A percentile compares a stretch with the other conserved stretches of the same genome.
Conservation (phyloP, 75 land plant species). For the Cupressus sempervirens region DNA sequence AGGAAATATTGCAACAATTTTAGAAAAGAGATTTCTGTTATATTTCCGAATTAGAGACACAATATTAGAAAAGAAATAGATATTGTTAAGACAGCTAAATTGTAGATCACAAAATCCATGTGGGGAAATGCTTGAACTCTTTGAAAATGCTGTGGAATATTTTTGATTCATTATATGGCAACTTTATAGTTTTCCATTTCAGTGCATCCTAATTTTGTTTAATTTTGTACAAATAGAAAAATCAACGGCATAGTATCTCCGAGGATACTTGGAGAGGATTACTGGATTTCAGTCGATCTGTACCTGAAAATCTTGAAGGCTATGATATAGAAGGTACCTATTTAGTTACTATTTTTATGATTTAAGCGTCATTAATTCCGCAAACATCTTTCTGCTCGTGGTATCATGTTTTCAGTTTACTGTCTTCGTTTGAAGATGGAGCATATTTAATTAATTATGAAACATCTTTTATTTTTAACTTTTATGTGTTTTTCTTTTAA, state of each 20-base stretch:
- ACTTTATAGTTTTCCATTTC: neutral
- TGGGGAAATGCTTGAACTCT: neutral
- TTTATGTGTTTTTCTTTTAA: neutral
- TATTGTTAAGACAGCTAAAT: neutral
- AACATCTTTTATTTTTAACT: neutral
- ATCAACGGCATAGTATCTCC: slow-evolving; percentile 84
- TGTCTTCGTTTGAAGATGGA: neutral
- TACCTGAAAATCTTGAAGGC: slow-evolving; percentile 87
- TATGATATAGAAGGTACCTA: slow-evolving; percentile 77
- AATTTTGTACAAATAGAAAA: slow-evolving; percentile 34
- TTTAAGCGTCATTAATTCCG: neutral
- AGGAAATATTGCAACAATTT: neutral
- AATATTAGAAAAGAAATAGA: neutral
- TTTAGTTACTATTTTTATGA: neutral
- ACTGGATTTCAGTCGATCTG: slow-evolving; percentile 79
- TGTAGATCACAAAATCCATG: neutral
- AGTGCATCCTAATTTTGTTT: neutral
- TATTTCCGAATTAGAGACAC: neutral
- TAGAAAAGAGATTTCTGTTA: neutral
- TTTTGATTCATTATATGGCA: neutral
- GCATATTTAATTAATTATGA: neutral
- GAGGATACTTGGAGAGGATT: slow-evolving; percentile 95
- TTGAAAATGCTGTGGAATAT: neutral
- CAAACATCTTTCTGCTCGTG: neutral
- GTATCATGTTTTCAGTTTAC: neutral